A percentile compares a stretch with the other conserved stretches of the same genome.
These are phyloP conservation scores for Ambispora gerdemannii DNA, from an alignment of 192 early-diverging fungal species.

Conservation along the genomic window DNA sequence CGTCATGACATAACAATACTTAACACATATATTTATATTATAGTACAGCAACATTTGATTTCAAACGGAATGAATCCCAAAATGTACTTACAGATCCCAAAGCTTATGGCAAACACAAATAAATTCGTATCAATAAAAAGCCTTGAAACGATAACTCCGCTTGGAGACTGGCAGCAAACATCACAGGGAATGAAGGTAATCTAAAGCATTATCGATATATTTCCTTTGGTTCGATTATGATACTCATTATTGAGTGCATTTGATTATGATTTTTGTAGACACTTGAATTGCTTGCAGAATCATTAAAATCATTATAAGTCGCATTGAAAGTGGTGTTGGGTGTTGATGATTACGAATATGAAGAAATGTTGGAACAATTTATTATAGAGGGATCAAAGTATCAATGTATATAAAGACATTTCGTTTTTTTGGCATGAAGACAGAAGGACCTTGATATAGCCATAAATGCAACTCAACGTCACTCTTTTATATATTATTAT, in stretches of 20 bases:
- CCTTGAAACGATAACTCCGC: neutral
- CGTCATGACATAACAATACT: neutral
- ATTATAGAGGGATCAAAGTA: neutral
- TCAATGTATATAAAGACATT: no score
- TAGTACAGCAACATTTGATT: no score
- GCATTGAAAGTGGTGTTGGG: neutral
- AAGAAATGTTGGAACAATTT: neutral
- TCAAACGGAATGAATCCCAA: no score
- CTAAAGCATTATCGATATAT: no score
- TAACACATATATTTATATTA: no score
- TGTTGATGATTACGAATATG: neutral
- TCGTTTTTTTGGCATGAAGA: no score
- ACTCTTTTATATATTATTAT: no score
- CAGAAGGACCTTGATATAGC: no score
- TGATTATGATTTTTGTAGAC: neutral
- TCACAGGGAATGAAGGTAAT: neutral
- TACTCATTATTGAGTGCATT: no score
- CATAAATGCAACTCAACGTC: no score
- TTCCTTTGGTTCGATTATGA: no score
- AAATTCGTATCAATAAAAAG: neutral
- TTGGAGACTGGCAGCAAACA: neutral
- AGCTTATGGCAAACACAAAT: neutral
- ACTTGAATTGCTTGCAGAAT: neutral
- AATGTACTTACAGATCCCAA: no score
- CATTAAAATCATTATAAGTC: neutral